Evolutionary conservation across 257 asterid species (phyloP).

Genomic region (Solanum sparsipilum): DNA sequence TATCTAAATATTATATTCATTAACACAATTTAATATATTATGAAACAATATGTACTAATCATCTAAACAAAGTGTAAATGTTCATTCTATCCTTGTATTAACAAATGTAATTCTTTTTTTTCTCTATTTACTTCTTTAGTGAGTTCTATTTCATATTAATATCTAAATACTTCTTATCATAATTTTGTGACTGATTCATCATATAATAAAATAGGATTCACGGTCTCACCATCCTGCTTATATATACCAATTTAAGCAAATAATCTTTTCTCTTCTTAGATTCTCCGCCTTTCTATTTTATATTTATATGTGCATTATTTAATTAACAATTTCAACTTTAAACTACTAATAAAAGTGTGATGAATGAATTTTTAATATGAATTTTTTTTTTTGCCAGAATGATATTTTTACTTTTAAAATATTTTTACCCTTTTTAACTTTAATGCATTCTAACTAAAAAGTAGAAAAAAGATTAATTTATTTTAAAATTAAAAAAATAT

Average conservation of each 20-base stretch:
- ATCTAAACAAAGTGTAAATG: no score
- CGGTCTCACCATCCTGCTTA: neutral
- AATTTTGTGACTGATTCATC: neutral
- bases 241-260: neutral
- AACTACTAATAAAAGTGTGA: neutral
- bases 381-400: no score
- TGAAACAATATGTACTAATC: no score
- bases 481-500: no score
- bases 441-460: no score
- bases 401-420: no score
- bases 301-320: neutral
- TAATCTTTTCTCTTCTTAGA: neutral
- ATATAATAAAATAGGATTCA: neutral
- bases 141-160: neutral
- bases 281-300: neutral
- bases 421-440: no score
- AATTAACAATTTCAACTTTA: neutral
- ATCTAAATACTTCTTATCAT: neutral
- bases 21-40: no score
- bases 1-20: no score
- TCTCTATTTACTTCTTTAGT: neutral
- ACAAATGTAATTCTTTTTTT: neutral
- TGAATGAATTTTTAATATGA: neutral
- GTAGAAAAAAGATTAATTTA: no score
- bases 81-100: neutral